These are phyloP conservation scores for Populus tremula DNA, from an alignment of 345 rosid genomes.

Conservation along the genomic window DNA sequence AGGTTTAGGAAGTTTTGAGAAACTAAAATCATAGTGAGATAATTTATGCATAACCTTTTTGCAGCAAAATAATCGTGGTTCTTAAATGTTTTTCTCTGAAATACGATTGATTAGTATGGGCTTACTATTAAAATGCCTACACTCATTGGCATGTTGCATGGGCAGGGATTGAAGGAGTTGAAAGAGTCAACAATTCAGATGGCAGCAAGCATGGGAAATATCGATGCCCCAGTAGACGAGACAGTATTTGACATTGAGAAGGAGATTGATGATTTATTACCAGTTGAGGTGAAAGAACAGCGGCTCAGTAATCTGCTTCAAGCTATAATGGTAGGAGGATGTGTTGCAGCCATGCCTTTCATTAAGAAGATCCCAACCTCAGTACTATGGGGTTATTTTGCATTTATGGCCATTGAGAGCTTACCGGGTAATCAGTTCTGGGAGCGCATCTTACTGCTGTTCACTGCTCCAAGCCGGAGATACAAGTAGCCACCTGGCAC, in stretches of 20 bases:
- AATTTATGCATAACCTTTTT: neutral
- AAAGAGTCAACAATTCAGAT: constrained; percentile 25
- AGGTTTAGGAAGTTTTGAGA: neutral
- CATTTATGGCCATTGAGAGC: constrained; percentile 37
- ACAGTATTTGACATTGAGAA: constrained; percentile 29
- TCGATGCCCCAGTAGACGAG: constrained; percentile 19
- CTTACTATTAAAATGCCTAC: neutral
- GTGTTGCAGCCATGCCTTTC: constrained; percentile 29
- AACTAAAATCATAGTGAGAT: too few relatives aligned
- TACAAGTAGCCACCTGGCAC: constrained; percentile 21
- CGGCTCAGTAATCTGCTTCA: constrained; percentile 32
- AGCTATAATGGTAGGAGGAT: constrained; percentile 24
- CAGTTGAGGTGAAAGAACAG: constrained; percentile 32
- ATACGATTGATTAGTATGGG: neutral
- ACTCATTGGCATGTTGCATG: neutral
- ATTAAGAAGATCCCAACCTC: constrained; percentile 34
- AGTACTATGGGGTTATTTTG: constrained; percentile 34
- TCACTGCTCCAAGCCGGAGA: constrained; percentile 31
- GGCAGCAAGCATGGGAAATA: constrained; percentile 9
- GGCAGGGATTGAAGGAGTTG: constrained; percentile 22
- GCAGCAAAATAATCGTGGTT: neutral
- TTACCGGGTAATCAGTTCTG: constrained; percentile 36
- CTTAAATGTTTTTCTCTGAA: neutral
- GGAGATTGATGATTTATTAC: constrained; percentile 27
- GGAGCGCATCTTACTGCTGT: constrained; percentile 30